Evolutionary conservation across 495 filamentous ascomycete species (phyloP).

Genomic region (Friedmanniomyces simplex): DNA sequence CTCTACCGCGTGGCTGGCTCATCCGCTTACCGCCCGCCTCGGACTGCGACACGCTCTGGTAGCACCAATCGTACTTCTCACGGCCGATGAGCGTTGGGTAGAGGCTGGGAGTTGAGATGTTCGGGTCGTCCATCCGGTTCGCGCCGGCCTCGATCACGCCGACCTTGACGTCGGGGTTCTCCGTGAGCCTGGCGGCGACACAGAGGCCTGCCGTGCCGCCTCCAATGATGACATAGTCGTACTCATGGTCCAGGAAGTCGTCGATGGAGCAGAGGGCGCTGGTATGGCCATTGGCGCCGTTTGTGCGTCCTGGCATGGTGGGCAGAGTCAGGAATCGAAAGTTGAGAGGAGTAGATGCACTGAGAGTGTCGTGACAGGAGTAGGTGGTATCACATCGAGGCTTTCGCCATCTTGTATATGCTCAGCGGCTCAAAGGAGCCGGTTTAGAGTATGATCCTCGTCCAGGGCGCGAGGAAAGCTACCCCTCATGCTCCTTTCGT

Average conservation of each 20-base stretch:
- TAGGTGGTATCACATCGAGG: too few species aligned
- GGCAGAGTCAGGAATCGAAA: background rate
- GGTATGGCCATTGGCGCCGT: constrained; percentile 7
- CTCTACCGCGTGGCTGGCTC: constrained; percentile 18
- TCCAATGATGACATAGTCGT: constrained; percentile 23
- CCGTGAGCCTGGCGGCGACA: constrained; percentile 20
- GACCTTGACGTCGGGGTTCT: constrained; percentile 21
- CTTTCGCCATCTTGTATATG: too few species aligned
- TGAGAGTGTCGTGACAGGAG: too few species aligned
- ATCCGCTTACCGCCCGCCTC: constrained; percentile 8
- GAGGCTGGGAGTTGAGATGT: constrained; percentile 17
- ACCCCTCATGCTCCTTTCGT: background rate
- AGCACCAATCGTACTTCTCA: constrained; percentile 23
- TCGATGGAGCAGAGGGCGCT: constrained; percentile 15
- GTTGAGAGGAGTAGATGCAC: too few species aligned
- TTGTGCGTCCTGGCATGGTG: constrained; percentile 3
- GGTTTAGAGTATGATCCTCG: too few species aligned
- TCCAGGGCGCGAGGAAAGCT: background rate
- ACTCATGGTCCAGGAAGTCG: constrained; percentile 14
- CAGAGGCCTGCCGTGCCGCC: constrained; percentile 25
- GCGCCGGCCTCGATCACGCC: constrained; percentile 22
- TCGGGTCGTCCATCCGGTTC: constrained; percentile 20
- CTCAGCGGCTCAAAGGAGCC: background rate
- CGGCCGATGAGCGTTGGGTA: constrained; percentile 21
- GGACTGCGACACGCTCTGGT: constrained; percentile 10